Base-by-base conservation (phyloP, 1,139 yeast genomes). In the Sugiyamaella paludigena region DNA sequence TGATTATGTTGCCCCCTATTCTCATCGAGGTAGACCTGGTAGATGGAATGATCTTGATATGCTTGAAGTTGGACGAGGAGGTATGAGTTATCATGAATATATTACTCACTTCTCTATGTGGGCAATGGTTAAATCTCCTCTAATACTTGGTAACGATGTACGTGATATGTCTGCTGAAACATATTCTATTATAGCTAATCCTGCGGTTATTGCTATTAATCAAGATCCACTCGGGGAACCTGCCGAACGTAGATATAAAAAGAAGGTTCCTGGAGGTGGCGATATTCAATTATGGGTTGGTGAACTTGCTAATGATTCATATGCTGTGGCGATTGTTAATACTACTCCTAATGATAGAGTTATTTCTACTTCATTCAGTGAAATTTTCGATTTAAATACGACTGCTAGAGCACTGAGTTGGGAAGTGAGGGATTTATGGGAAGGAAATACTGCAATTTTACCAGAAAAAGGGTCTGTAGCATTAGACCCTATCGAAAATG, bases 41-140 rank as follows among this genome's bases (percentile, higher is more conserved):
- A 66, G 62, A 2, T 65, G 67, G 67, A 61, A 60, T 45, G 69
- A 65, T 50, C 46, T 65, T 41, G 69, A 65, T 43, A 59, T 58
- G 49, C 53, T 65, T 29, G 68, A 65, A 48, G 67, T 64, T 27
- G 69, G 68, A n/a, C 59, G 60, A 48, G 68, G 68, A 8, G 64
- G 63, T 10, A 56, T 58, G 57, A 51, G 61, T 13, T 58, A 56
- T 27, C 63, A 59, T 9, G 68, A 63, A 45, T 61, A 63, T 41
- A 51, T 43, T 40, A 52, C 67, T 11, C 67, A 63, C 43, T 63
- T 63, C 44, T 59, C 66, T 11, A 52, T 65, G 53, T 65, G 69
- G 69, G 58, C 67, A 5, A 53, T 60, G 15, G 55, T 62, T 31
- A 64, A 61, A 47, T 61, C 67, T 2, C 66, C 68, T 10, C 52